Evolutionary conservation across 78 protist genomes (phyloP), one percentile per base, ranked within the genome.

Genomic region (Dictyostelium discoideum): DNA sequence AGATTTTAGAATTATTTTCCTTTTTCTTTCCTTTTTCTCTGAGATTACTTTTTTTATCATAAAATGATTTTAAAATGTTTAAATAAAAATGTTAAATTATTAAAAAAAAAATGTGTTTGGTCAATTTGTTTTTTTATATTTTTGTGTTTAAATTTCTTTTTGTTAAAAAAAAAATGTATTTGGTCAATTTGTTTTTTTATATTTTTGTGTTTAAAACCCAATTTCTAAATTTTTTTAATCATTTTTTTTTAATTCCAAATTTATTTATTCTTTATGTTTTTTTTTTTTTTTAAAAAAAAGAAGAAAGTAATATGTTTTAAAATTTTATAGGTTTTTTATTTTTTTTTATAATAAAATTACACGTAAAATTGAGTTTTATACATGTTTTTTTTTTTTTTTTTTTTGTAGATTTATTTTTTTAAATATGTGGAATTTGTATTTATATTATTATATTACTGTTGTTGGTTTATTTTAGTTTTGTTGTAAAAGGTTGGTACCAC

Each of bases 351-450:
- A 13, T 20, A 60, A 3, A 9, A 20, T 4, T 16, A 5, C 69
- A 60, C 69, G 69, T 60, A 60, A 60, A 60, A 60, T 20, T 60
- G 69, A 60, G 69, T 60, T 60, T 60, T 20, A 60, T 60, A 60
- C 69, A 60, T 60, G n/a, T 16, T 60, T 60, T 60, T 60, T 60
- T 60, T 50, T 82, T 79, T 79, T 79, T 79, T 79, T n/a, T 44
- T 79, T 46, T 54, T 50, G 7, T 50, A 16, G 22, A 54, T 42
- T 42, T 16, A 16, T 54, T 16, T 54, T 16, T 54, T 54, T 54
- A 54, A 20, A 60, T 60, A 60, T 60, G n/a, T 20, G 5, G 69
- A 60, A 16, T 60, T 60, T 60, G 69, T 60, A 60, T 82, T 48
- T 10, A 24, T 22, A 24, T 81, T 46, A 24, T 81, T 50, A 50